A percentile compares a stretch with the other conserved stretches of the same genome.
Evolutionary conservation across 1,284 basidiomycete genomes (phyloP).

Genomic region (Trichosporon asahii): DNA sequence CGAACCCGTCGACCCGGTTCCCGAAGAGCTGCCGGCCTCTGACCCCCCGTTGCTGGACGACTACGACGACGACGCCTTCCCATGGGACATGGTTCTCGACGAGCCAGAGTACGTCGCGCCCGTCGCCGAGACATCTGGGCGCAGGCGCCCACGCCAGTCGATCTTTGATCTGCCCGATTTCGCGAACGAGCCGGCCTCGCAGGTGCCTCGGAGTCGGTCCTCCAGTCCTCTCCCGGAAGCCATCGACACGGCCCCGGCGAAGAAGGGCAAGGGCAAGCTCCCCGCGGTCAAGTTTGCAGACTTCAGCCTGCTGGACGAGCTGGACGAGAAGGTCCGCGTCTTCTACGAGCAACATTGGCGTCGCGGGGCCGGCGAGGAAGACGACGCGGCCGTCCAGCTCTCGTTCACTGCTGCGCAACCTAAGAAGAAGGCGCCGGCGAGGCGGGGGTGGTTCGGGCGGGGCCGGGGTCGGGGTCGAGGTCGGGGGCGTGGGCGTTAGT

Average conservation of each 20-base stretch:
- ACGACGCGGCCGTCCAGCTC: constrained; percentile 2
- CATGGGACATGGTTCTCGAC: constrained; percentile 1
- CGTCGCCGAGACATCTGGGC: not conserved
- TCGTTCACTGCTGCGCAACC: constrained; percentile 11
- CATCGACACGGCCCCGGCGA: not conserved
- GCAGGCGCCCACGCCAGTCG: not conserved
- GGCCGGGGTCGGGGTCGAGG: constrained; percentile 3
- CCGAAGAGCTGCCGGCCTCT: not conserved
- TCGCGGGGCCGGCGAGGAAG: constrained; percentile 29
- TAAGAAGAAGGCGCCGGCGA: constrained; percentile 4
- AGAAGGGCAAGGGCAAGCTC: not conserved
- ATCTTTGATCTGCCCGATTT: constrained; percentile 20
- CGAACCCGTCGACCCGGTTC: not conserved
- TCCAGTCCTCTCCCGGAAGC: not conserved
- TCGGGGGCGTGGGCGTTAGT: not conserved
- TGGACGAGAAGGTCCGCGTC: constrained; percentile 24
- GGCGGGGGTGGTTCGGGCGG: not conserved
- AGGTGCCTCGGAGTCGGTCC: not conserved
- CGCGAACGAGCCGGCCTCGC: constrained; percentile 12
- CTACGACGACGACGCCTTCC: constrained; percentile 8
- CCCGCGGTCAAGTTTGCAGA: constrained; percentile 11
- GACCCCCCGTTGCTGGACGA: not conserved
- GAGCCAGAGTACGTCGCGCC: not conserved
- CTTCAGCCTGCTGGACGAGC: constrained; percentile 26
- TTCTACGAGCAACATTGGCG: constrained; percentile 44